Percentiles rank a stretch among this genome's conserved stretches.
Conservation (phyloP, 192 early-diverging fungal species). For the Kappamyces sp. region DNA sequence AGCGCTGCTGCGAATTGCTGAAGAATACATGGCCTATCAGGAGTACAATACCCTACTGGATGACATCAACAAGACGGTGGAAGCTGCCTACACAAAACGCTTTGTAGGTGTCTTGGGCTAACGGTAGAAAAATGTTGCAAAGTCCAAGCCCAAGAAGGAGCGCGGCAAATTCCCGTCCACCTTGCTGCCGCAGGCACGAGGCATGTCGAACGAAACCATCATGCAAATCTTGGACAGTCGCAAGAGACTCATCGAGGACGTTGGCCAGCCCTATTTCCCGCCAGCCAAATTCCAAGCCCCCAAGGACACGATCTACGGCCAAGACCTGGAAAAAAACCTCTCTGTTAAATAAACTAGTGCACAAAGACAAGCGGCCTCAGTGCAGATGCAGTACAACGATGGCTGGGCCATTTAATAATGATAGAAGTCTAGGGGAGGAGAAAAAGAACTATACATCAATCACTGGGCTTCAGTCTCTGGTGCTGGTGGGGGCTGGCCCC, state of each 20-base stretch:
- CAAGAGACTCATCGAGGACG: conserved; percentile 56
- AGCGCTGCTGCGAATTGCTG: conserved; percentile 59
- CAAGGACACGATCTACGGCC: conserved; percentile 24
- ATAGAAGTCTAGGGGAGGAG: no score
- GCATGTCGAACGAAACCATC: conserved; percentile 45
- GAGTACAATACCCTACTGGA: conserved; percentile 84
- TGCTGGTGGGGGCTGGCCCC: no score
- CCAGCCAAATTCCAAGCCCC: conserved; percentile 40
- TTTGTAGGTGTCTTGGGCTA: conserved; percentile 52
- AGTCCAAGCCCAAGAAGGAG: conserved; percentile 15
- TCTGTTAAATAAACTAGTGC: no score
- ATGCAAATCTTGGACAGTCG: conserved; percentile 62
- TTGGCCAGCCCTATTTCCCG: conserved; percentile 49
- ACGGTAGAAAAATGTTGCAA: conserved; percentile 14
- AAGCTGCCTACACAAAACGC: conserved; percentile 78
- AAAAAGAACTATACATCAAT: no score
- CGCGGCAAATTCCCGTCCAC: conserved; percentile 3
- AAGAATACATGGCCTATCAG: conserved; percentile 71
- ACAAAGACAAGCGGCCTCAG: no score
- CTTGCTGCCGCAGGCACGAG: not conserved
- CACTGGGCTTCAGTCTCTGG: no score
- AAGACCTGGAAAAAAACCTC: not conserved
- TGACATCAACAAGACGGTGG: conserved; percentile 82
- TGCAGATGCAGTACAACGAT: no score
- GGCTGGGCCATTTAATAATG: no score